These are phyloP conservation scores for Exophiala oligosperma DNA, from an alignment of 2,329 filamentous ascomycete genomes.

Conservation along the genomic window DNA sequence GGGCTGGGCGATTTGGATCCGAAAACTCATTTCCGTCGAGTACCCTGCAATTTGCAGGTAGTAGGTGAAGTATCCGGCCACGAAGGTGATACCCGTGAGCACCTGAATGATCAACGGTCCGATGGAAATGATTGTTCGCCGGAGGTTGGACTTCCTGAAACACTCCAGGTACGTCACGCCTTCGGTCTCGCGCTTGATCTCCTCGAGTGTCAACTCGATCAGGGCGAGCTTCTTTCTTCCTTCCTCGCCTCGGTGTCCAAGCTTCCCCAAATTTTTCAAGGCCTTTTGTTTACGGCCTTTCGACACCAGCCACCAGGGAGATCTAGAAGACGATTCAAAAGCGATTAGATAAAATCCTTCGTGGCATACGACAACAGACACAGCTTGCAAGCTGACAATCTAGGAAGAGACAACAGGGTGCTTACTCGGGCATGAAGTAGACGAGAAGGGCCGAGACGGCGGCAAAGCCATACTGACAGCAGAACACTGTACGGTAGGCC, in stretches of 20 bases:
- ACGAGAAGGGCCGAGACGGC: slow-evolving; percentile 33
- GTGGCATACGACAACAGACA: no score
- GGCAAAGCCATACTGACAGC: slow-evolving; percentile 45
- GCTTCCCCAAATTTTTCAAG: slow-evolving; percentile 31
- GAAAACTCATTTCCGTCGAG: slow-evolving; percentile 38
- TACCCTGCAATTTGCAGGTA: slow-evolving; percentile 47
- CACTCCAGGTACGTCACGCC: slow-evolving; percentile 43
- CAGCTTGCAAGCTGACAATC: no score
- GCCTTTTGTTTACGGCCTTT: slow-evolving; percentile 37
- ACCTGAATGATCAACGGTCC: slow-evolving; percentile 39
- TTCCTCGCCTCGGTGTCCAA: slow-evolving; percentile 6
- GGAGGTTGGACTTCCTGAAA: slow-evolving; percentile 40
- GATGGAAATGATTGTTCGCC: slow-evolving; percentile 43
- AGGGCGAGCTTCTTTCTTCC: slow-evolving; percentile 33
- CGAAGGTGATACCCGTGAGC: slow-evolving; percentile 39
- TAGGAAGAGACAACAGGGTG: background rate
- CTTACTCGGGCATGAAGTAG: slow-evolving; percentile 23
- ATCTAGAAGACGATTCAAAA: slow-evolving; percentile 13
- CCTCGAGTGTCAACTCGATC: slow-evolving; percentile 33
- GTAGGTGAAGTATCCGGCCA: slow-evolving; percentile 43
- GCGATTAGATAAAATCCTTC: background rate
- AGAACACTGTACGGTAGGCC: slow-evolving; percentile 46
- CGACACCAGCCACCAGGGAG: slow-evolving; percentile 43
- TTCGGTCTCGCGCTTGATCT: slow-evolving; percentile 33
- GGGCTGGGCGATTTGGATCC: slow-evolving; percentile 42